Evolutionary conservation across 2,329 filamentous ascomycete genomes (phyloP).

Genomic region (Aspergillus latus): DNA sequence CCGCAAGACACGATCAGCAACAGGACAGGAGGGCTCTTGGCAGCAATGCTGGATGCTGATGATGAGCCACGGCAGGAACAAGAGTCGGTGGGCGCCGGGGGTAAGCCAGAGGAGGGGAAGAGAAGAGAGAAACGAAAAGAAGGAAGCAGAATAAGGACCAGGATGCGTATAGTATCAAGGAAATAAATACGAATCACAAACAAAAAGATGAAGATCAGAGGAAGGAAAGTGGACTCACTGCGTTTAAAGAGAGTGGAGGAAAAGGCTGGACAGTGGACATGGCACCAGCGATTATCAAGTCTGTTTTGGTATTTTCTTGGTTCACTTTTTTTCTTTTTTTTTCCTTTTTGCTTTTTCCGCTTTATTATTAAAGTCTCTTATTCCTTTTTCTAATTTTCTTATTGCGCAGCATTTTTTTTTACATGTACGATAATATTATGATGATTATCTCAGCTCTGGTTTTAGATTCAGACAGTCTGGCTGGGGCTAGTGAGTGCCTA

Average conservation of each 20-base stretch:
- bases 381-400: not conserved
- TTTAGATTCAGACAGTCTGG: not conserved
- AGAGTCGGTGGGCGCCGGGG: slow-evolving; percentile 6
- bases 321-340: slow-evolving; percentile 7
- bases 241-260: slow-evolving; percentile 14
- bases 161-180: slow-evolving; percentile 7
- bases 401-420: not conserved
- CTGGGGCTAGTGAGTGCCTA: not conserved
- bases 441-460: not conserved
- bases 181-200: slow-evolving; percentile 15
- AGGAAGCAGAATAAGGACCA: slow-evolving; percentile 7
- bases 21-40: slow-evolving; percentile 24
- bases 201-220: slow-evolving; percentile 20
- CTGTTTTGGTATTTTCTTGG: slow-evolving; percentile 10
- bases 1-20: slow-evolving; percentile 27
- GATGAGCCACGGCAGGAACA: not conserved
- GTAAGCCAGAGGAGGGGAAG: not conserved
- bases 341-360: slow-evolving; percentile 3
- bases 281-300: slow-evolving; percentile 23
- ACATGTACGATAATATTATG: not conserved
- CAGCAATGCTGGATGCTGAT: slow-evolving; percentile 24
- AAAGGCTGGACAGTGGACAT: slow-evolving; percentile 23
- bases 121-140: slow-evolving; percentile 6
- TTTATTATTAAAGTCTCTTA: not conserved
- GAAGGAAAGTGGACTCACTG: slow-evolving; percentile 16